Evolutionary conservation across 2,329 filamentous ascomycete genomes (phyloP).

Genomic region (Aureobasidium sp.): DNA sequence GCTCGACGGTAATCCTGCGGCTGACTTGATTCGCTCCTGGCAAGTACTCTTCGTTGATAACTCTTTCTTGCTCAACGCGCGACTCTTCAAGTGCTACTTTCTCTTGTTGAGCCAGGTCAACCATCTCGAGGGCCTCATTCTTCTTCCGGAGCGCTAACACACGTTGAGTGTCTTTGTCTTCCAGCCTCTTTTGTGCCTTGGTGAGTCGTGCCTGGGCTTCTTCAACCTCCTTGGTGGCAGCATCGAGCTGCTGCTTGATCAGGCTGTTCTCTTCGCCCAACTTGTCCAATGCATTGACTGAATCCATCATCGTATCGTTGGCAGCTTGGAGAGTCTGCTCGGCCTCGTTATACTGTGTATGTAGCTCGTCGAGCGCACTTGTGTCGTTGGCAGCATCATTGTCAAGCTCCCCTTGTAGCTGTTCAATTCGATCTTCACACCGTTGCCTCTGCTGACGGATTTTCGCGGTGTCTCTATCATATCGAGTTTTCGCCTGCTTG

Average conservation of each 20-base stretch:
- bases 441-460: slow-evolving; percentile 50
- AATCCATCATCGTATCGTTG: slow-evolving; percentile 41
- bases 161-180: slow-evolving; percentile 26
- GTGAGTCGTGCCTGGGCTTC: slow-evolving; percentile 18
- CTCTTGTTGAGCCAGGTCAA: slow-evolving; percentile 27
- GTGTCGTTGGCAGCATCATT: slow-evolving; percentile 43
- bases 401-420: slow-evolving; percentile 57
- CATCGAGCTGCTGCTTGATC: slow-evolving; percentile 27
- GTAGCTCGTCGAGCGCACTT: slow-evolving; percentile 38
- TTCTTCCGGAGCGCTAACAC: slow-evolving; percentile 32
- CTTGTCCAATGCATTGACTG: slow-evolving; percentile 34
- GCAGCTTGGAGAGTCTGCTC: slow-evolving; percentile 38
- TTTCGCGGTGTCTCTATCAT: slow-evolving; percentile 38
- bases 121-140: slow-evolving; percentile 31
- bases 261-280: slow-evolving; percentile 29
- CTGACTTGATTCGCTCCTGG: slow-evolving; percentile 18
- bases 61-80: slow-evolving; percentile 22
- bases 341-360: slow-evolving; percentile 47
- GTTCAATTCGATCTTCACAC: slow-evolving; percentile 53
- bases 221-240: slow-evolving; percentile 22
- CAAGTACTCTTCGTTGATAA: slow-evolving; percentile 21
- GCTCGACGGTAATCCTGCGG: slow-evolving; percentile 21
- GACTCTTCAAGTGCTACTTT: slow-evolving; percentile 22
- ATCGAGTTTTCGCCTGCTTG: slow-evolving; percentile 40
- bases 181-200: slow-evolving; percentile 25